These are phyloP conservation scores for Viridothelium virens DNA, from an alignment of 495 filamentous ascomycete species.

Conservation along the genomic window DNA sequence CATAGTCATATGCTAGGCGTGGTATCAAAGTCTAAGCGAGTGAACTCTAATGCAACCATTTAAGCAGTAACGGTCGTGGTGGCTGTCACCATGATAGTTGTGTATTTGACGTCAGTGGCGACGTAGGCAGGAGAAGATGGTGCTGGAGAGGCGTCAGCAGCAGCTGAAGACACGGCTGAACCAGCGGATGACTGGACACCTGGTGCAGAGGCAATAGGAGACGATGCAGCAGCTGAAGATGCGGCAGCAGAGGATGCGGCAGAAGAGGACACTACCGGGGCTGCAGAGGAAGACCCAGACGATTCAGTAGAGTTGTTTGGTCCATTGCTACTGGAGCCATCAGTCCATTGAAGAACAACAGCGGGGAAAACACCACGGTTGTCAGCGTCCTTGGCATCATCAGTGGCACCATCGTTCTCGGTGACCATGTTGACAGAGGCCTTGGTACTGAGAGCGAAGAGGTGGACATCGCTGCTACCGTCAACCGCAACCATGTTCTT, in stretches of 20 bases:
- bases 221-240: neutral
- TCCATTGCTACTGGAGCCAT: neutral
- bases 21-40: neutral
- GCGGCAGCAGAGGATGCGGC: neutral
- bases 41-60: neutral
- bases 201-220: neutral
- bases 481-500: slow-evolving; percentile 46
- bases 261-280: neutral
- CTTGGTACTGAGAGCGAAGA: slow-evolving; percentile 34
- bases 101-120: neutral
- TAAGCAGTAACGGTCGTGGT: slow-evolving; percentile 1
- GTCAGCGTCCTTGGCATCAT: slow-evolving; percentile 25
- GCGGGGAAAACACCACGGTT: slow-evolving; percentile 36
- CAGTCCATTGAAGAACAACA: slow-evolving; percentile 5
- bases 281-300: neutral
- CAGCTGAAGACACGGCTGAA: neutral
- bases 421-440: slow-evolving; percentile 28
- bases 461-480: slow-evolving; percentile 42
- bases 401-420: slow-evolving; percentile 14
- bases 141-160: neutral
- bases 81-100: neutral
- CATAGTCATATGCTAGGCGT: neutral
- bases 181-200: neutral
- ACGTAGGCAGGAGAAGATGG: neutral
- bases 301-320: neutral